Conservation (phyloP, 1,284 basidiomycete genomes). For the Moesziomyces parantarcticus region DNA sequence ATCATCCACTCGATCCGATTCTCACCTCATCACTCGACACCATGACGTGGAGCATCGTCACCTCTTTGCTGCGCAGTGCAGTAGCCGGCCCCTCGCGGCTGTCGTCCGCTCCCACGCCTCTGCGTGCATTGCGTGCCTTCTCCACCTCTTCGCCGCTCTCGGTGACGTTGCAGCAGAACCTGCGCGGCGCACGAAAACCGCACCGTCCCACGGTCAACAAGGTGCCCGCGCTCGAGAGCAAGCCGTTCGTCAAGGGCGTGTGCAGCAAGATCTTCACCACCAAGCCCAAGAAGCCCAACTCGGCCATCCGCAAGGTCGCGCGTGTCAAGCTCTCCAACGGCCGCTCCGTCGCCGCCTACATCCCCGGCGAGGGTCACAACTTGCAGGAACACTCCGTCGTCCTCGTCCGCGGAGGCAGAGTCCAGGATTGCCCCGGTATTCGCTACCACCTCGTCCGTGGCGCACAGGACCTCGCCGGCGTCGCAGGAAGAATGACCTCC, state of each 20-base stretch:
- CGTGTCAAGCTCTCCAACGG: slow-evolving; percentile 92
- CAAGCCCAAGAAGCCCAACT: slow-evolving; percentile 98
- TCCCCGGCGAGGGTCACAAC: slow-evolving; percentile 97
- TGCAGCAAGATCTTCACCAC: slow-evolving; percentile 66
- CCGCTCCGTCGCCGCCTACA: slow-evolving; percentile 89
- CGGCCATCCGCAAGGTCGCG: slow-evolving; percentile 95
- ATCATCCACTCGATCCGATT: too few relatives aligned
- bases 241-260: slow-evolving; percentile 67
- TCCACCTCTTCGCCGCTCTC: slow-evolving; percentile 44
- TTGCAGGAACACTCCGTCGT: slow-evolving; percentile 98
- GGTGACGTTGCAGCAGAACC: slow-evolving; percentile 65
- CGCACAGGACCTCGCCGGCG: slow-evolving; percentile 88
- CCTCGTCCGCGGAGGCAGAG: slow-evolving; percentile 88
- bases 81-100: slow-evolving; percentile 32
- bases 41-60: slow-evolving; percentile 19
- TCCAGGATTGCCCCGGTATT: slow-evolving; percentile 86
- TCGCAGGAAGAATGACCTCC: slow-evolving; percentile 82
- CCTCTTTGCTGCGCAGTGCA: slow-evolving; percentile 24
- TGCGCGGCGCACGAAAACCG: slow-evolving; percentile 63
- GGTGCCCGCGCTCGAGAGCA: slow-evolving; percentile 61
- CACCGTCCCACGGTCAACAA: slow-evolving; percentile 68
- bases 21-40: not conserved
- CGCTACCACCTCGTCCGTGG: slow-evolving; percentile 92
- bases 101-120: not conserved
- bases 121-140: slow-evolving; percentile 33